These are phyloP conservation scores for Nakataea oryzae DNA, from an alignment of 2,329 filamentous ascomycete species.

Conservation along the genomic window DNA sequence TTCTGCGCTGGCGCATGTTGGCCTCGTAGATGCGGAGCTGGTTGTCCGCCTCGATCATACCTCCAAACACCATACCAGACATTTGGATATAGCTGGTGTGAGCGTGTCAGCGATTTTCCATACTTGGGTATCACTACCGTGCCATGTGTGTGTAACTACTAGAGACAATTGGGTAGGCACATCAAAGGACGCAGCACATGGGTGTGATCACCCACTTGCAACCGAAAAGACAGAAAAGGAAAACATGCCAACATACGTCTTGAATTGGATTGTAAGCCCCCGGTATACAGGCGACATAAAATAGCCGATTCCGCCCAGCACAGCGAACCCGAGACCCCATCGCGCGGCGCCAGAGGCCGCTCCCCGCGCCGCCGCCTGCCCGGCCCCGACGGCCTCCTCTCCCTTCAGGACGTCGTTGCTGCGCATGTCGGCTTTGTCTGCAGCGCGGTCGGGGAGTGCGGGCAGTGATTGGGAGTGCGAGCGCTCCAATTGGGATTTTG, in stretches of 20 bases:
- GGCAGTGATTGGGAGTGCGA: not conserved
- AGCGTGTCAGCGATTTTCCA: constrained; percentile 1
- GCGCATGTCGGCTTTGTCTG: constrained; percentile 25
- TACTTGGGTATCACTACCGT: too few species aligned
- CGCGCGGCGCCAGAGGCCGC: constrained; percentile 57
- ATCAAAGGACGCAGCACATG: not conserved
- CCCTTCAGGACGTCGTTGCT: constrained; percentile 47
- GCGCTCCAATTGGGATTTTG: too few species aligned
- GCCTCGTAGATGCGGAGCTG: constrained; percentile 59
- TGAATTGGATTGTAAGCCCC: constrained; percentile 63
- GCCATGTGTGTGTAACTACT: too few species aligned
- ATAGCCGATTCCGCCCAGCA: constrained; percentile 53
- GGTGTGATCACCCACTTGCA: not conserved
- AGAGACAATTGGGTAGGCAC: too few species aligned
- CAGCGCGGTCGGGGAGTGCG: not conserved
- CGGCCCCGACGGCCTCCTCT: constrained; percentile 58
- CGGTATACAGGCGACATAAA: constrained; percentile 61
- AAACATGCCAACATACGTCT: constrained; percentile 49
- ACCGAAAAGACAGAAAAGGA: not conserved
- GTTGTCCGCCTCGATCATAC: constrained; percentile 65
- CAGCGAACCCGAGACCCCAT: constrained; percentile 58
- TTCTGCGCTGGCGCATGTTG: constrained; percentile 52
- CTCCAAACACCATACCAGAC: constrained; percentile 74
- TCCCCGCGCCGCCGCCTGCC: constrained; percentile 61
- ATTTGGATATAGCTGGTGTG: constrained; percentile 62